Percentiles rank a stretch among this genome's conserved stretches.
Conservation (phyloP, 495 filamentous ascomycete species). For the Trichocladium antarcticum region DNA sequence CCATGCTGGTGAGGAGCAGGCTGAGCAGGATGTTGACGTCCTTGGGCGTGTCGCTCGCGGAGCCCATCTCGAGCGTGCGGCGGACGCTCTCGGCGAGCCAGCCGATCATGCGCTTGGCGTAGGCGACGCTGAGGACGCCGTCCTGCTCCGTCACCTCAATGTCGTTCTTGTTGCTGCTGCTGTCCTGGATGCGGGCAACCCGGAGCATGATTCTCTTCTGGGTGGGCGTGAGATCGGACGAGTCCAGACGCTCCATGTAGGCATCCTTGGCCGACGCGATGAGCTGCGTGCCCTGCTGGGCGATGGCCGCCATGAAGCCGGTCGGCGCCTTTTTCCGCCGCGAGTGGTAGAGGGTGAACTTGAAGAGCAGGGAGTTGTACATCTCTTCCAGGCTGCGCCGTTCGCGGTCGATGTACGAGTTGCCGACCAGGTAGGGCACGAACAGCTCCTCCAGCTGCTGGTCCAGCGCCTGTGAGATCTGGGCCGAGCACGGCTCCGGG, state of each 20-base stretch:
- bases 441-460: conserved; percentile 96
- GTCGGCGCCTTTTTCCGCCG: conserved; percentile 70
- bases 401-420: conserved; percentile 92
- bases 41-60: conserved; percentile 79
- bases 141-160: conserved; percentile 86
- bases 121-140: conserved; percentile 68
- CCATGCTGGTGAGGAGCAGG: conserved; percentile 79
- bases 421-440: conserved; percentile 86
- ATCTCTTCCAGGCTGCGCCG: conserved; percentile 81
- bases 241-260: conserved; percentile 75
- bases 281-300: conserved; percentile 76
- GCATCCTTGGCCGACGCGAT: conserved; percentile 70
- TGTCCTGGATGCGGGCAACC: conserved; percentile 59
- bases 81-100: conserved; percentile 96
- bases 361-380: conserved; percentile 87
- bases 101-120: conserved; percentile 89
- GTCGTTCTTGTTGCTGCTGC: conserved; percentile 50
- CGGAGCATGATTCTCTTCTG: conserved; percentile 79
- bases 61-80: conserved; percentile 78
- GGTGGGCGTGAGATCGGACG: conserved; percentile 67
- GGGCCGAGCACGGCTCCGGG: conserved; percentile 78
- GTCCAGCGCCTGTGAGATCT: conserved; percentile 75
- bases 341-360: conserved; percentile 87
- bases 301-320: conserved; percentile 78
- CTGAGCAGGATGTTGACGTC: conserved; percentile 81